Conservation (phyloP, 2,329 filamentous ascomycete species). For the Aspergillus chevalieri region DNA sequence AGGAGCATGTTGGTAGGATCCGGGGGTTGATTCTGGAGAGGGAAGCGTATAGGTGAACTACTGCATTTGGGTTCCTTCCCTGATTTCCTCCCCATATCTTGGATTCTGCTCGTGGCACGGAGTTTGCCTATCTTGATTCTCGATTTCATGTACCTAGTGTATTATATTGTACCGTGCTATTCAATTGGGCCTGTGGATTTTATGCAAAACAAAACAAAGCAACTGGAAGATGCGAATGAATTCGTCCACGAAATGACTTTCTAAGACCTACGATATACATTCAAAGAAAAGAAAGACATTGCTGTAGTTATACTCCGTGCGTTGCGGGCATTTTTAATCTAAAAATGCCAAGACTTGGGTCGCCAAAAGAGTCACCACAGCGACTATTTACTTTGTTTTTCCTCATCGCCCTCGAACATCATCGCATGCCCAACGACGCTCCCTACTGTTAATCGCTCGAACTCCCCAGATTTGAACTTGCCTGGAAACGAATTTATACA, state of each 20-base stretch:
- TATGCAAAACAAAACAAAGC: slow-evolving; percentile 52
- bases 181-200: background rate
- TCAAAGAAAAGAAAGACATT: too few relatives aligned
- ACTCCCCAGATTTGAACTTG: background rate
- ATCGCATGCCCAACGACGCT: slow-evolving; percentile 3
- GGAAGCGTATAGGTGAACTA: background rate
- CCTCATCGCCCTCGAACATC: background rate
- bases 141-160: background rate
- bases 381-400: slow-evolving; percentile 17
- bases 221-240: too few relatives aligned
- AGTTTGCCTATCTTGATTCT: background rate
- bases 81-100: background rate
- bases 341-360: background rate
- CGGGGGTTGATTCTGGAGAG: slow-evolving; percentile 24
- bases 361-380: slow-evolving; percentile 17
- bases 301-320: too few relatives aligned
- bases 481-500: background rate
- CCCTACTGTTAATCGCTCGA: background rate
- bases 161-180: background rate
- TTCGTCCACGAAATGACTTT: too few relatives aligned
- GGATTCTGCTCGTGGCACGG: too few relatives aligned
- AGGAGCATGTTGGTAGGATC: slow-evolving; percentile 24
- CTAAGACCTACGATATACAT: too few relatives aligned
- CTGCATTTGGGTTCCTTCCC: background rate
- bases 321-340: too few relatives aligned